A percentile compares a stretch with the other conserved stretches of the same genome.
Conservation (phyloP, 1,139 yeast species). For the Taiozyma sp. region DNA sequence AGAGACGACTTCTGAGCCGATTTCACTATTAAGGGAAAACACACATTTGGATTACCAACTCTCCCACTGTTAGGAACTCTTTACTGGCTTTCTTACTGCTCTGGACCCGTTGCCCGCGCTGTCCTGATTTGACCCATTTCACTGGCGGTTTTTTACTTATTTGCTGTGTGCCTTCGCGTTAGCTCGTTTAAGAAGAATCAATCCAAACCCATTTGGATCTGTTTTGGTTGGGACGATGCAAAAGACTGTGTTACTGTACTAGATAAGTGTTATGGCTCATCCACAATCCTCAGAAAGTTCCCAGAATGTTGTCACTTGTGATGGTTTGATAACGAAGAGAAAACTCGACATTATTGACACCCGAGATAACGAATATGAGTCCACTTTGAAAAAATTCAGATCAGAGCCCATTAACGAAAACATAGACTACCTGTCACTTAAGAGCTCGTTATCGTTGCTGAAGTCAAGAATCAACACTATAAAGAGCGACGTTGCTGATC, state of each 20-base stretch:
- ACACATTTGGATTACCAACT: no score
- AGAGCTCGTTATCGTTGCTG: conserved; percentile 19
- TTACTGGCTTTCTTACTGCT: background rate
- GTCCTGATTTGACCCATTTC: background rate
- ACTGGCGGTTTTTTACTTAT: background rate
- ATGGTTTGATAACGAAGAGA: background rate
- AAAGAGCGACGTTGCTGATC: conserved; percentile 17
- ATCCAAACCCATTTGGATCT: background rate
- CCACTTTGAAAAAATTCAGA: conserved; percentile 14
- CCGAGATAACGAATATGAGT: background rate
- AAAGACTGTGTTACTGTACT: background rate
- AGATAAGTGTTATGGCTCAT: background rate
- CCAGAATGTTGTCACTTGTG: background rate
- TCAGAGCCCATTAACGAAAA: conserved; percentile 29
- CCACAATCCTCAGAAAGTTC: background rate
- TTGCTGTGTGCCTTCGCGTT: background rate
- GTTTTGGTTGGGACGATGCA: background rate
- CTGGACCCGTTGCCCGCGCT: background rate
- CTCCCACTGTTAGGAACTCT: background rate
- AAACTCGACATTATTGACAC: background rate
- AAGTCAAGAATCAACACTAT: conserved; percentile 12
- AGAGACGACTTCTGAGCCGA: background rate
- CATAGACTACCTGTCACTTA: conserved; percentile 19
- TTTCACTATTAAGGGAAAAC: background rate
- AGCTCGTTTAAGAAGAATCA: background rate